A percentile compares a stretch with the other conserved stretches of the same genome.
Evolutionary conservation across 1,139 yeast species (phyloP).

Genomic region (Sugiyamaella xylanicola): DNA sequence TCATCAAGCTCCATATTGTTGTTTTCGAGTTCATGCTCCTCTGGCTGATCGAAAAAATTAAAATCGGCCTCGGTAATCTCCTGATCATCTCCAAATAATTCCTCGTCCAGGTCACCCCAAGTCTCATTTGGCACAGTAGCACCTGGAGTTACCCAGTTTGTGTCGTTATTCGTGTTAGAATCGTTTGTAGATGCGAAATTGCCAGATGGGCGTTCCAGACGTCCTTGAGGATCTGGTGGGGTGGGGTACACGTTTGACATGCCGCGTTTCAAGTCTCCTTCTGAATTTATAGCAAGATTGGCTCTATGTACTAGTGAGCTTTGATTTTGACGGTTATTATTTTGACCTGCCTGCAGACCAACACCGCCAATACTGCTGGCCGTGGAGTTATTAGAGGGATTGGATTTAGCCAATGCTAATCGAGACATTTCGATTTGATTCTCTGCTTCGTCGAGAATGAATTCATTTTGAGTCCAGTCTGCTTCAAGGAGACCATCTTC

Average conservation of each 20-base stretch:
- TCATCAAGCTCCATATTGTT: slow-evolving; percentile 3
- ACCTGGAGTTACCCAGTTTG: slow-evolving; percentile 35
- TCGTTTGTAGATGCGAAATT: slow-evolving; percentile 32
- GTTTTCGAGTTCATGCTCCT: slow-evolving; percentile 10
- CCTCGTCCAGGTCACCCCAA: slow-evolving; percentile 48
- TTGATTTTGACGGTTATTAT: neutral
- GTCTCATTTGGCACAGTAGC: slow-evolving; percentile 32
- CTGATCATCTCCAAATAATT: slow-evolving; percentile 47
- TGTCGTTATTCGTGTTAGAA: slow-evolving; percentile 30
- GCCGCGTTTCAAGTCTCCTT: slow-evolving; percentile 19
- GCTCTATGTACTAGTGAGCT: slow-evolving; percentile 5
- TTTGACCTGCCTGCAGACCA: neutral
- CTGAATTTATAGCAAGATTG: neutral
- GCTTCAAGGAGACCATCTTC: neutral
- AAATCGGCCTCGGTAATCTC: slow-evolving; percentile 48
- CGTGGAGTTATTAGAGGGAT: neutral
- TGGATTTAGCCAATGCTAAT: slow-evolving; percentile 5
- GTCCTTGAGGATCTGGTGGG: slow-evolving; percentile 42
- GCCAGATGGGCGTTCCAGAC: slow-evolving; percentile 12
- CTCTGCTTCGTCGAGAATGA: slow-evolving; percentile 38
- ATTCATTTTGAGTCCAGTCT: slow-evolving; percentile 21
- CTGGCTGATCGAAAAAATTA: slow-evolving; percentile 47
- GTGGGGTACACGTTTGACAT: slow-evolving; percentile 39
- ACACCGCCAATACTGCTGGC: neutral
- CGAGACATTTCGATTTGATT: slow-evolving; percentile 22